Conservation (phyloP, 2,329 filamentous ascomycete species). For the Escovopsis sp. region DNA sequence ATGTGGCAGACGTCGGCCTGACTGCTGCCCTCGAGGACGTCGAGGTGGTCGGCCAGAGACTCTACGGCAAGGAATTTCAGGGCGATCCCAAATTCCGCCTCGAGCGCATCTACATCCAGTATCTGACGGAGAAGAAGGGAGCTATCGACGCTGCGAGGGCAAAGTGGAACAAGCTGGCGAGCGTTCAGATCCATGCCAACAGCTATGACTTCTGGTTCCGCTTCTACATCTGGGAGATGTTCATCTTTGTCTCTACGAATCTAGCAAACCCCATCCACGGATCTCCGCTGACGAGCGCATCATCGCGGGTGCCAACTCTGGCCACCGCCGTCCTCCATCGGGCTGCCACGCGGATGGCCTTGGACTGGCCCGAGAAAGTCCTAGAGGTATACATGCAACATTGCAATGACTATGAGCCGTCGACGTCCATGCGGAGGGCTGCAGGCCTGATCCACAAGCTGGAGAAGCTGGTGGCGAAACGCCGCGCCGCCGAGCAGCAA, state of each 20-base stretch:
- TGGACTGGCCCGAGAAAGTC: slow-evolving; percentile 67
- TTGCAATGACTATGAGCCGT: slow-evolving; percentile 81
- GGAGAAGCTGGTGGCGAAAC: slow-evolving; percentile 45
- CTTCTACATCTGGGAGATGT: slow-evolving; percentile 87
- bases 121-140: slow-evolving; percentile 70
- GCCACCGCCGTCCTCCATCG: slow-evolving; percentile 66
- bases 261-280: slow-evolving; percentile 37
- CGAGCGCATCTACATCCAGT: slow-evolving; percentile 85
- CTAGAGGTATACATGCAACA: slow-evolving; percentile 62
- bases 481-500: slow-evolving; percentile 50
- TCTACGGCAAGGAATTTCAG: slow-evolving; percentile 59
- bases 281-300: slow-evolving; percentile 28
- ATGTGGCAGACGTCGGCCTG: slow-evolving; percentile 82
- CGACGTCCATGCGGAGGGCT: slow-evolving; percentile 58
- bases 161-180: slow-evolving; percentile 58
- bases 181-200: slow-evolving; percentile 50
- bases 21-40: slow-evolving; percentile 76
- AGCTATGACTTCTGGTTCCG: slow-evolving; percentile 89
- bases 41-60: slow-evolving; percentile 58
- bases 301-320: slow-evolving; percentile 48
- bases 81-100: slow-evolving; percentile 84
- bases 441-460: slow-evolving; percentile 59
- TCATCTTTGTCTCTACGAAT: slow-evolving; percentile 34
- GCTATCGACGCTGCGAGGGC: slow-evolving; percentile 62
- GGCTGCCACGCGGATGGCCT: slow-evolving; percentile 44